Conservation (phyloP, 1,139 yeast species). For the Yamadazyma atlantica region DNA sequence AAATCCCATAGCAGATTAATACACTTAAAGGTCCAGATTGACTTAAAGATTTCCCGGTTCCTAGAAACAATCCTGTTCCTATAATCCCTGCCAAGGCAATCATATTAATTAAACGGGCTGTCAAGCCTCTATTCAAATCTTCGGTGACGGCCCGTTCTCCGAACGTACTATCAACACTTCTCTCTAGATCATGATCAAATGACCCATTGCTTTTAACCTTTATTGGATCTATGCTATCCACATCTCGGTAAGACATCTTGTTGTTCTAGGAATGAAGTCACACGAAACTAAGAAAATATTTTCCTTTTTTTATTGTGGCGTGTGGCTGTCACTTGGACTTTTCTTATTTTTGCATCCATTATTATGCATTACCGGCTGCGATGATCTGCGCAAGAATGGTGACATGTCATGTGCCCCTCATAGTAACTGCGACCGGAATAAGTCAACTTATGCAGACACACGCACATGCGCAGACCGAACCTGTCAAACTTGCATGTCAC, state of each 20-base stretch:
- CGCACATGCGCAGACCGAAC: background rate
- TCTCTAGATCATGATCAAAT: background rate
- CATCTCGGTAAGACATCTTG: background rate
- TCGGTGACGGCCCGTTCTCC: constrained; percentile 19
- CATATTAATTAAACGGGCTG: constrained; percentile 59
- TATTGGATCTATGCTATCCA: background rate
- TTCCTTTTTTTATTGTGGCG: constrained; percentile 1
- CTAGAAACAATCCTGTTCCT: constrained; percentile 68
- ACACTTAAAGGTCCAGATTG: constrained; percentile 67
- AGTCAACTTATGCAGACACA: background rate
- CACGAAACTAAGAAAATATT: too few species aligned
- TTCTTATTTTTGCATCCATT: background rate
- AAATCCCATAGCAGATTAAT: constrained; percentile 54
- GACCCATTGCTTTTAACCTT: background rate
- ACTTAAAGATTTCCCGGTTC: constrained; percentile 60
- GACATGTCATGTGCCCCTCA: background rate
- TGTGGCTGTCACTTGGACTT: background rate
- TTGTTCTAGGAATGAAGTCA: too few species aligned
- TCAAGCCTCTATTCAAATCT: constrained; percentile 40
- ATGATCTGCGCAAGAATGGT: background rate
- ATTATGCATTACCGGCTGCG: background rate
- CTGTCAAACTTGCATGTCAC: background rate
- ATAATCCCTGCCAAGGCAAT: constrained; percentile 67
- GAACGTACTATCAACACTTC: background rate
- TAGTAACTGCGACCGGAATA: too few species aligned